These are phyloP conservation scores for Colletotrichum australisinense DNA, from an alignment of 2,329 filamentous ascomycete species.

Conservation along the genomic window DNA sequence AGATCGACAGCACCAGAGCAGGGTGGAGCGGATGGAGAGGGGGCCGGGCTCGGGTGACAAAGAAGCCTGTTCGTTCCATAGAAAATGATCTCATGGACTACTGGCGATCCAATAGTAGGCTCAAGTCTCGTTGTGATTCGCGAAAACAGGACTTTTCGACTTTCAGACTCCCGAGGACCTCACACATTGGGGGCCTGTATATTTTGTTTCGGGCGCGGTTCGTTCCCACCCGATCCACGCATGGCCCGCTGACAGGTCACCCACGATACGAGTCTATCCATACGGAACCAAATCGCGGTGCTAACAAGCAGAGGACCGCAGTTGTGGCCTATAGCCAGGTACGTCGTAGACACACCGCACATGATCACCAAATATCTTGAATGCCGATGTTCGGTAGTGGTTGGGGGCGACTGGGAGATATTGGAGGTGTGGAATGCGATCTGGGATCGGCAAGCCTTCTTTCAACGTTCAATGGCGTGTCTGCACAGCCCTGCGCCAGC, in stretches of 20 bases:
- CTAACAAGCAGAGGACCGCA: background rate
- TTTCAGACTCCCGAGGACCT: background rate
- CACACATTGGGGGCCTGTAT: background rate
- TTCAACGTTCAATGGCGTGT: background rate
- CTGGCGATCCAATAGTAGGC: constrained; percentile 11
- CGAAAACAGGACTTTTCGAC: background rate
- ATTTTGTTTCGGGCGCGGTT: constrained; percentile 19
- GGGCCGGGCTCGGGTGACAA: background rate
- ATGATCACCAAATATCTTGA: background rate
- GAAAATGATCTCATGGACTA: constrained; percentile 31
- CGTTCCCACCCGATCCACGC: constrained; percentile 15
- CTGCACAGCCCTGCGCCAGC: constrained; percentile 3
- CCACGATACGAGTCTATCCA: background rate
- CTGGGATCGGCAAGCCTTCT: constrained; percentile 6
- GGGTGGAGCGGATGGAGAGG: background rate
- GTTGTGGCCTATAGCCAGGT: background rate
- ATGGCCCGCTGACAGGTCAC: constrained; percentile 12
- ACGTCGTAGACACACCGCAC: background rate
- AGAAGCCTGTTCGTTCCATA: constrained; percentile 19
- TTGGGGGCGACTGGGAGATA: background rate
- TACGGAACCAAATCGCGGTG: background rate
- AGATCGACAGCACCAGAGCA: constrained; percentile 26
- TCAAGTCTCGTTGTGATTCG: background rate
- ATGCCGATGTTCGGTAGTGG: constrained; percentile 3
- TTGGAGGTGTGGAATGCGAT: background rate